phyloP scores from a whole-genome alignment of 208 protist species.

The Acanthamoeba triangularis region DNA sequence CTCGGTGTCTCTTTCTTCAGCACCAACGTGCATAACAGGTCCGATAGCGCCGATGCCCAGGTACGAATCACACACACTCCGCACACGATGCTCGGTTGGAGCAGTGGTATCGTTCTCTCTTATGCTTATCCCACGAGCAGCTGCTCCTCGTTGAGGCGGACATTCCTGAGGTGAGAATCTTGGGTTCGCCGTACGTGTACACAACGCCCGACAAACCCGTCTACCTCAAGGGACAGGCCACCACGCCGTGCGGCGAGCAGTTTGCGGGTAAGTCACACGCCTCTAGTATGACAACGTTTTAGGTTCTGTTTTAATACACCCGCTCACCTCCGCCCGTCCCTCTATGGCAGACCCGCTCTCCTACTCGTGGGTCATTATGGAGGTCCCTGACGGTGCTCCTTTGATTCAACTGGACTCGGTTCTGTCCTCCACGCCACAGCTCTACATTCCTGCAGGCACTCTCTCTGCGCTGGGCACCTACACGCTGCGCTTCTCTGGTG shows the following conservation, averaged over 20 bases:
- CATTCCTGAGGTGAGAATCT: conserved; percentile 45
- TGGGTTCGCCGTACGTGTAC: background rate
- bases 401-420: background rate
- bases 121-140: background rate
- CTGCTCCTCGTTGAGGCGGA: background rate
- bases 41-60: background rate
- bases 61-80: background rate
- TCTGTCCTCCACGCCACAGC: conserved; percentile 12
- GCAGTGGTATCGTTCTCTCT: background rate
- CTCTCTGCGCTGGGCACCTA: background rate
- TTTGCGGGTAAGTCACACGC: background rate
- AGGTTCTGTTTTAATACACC: background rate
- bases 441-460: conserved; percentile 48
- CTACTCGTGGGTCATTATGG: conserved; percentile 53
- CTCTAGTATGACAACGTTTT: background rate
- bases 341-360: conserved; percentile 40
- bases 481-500: background rate
- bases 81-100: no score
- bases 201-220: conserved; percentile 36
- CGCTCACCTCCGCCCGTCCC: background rate
- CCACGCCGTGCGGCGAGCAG: background rate
- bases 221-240: conserved; percentile 60
- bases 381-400: background rate
- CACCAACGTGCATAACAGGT: background rate
- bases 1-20: background rate